A percentile compares a stretch with the other conserved stretches of the same genome.
Evolutionary conservation across 257 asterid genomes (phyloP).

Genomic region (Solanum tacnaense): DNA sequence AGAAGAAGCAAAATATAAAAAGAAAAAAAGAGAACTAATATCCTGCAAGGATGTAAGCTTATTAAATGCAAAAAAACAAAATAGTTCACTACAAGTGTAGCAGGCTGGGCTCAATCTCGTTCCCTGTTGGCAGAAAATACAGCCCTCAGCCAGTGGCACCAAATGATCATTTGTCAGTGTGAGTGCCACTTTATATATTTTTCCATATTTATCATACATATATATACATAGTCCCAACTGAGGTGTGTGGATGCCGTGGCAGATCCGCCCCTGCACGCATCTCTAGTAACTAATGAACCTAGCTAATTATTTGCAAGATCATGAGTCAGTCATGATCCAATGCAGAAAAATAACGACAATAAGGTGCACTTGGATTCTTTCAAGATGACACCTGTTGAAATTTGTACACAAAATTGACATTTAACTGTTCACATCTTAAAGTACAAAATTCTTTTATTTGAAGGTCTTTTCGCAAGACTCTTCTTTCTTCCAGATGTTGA

Average conservation of each 20-base stretch:
- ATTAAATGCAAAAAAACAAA: neutral
- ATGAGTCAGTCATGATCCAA: neutral
- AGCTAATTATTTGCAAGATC: neutral
- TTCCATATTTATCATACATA: neutral
- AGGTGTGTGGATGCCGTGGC: neutral
- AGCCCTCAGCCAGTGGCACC: neutral
- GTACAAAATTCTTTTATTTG: neutral
- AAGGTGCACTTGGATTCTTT: neutral
- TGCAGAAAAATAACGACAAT: neutral
- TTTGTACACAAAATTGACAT: neutral
- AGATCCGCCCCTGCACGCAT: neutral
- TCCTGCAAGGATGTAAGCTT: neutral
- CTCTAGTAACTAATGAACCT: neutral
- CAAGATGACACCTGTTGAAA: neutral
- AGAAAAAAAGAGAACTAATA: neutral
- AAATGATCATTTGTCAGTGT: neutral
- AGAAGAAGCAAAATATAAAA: neutral
- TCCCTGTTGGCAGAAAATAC: neutral
- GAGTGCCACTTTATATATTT: neutral
- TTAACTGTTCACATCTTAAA: neutral
- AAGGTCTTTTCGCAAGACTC: neutral
- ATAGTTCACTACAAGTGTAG: neutral
- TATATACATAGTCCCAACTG: neutral
- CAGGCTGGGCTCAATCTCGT: neutral
- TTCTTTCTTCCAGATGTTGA: neutral